Percentiles rank a stretch among this genome's conserved stretches.
Evolutionary conservation across 78 protist genomes (phyloP).

Genomic region (Tieghemostelium lacteum): DNA sequence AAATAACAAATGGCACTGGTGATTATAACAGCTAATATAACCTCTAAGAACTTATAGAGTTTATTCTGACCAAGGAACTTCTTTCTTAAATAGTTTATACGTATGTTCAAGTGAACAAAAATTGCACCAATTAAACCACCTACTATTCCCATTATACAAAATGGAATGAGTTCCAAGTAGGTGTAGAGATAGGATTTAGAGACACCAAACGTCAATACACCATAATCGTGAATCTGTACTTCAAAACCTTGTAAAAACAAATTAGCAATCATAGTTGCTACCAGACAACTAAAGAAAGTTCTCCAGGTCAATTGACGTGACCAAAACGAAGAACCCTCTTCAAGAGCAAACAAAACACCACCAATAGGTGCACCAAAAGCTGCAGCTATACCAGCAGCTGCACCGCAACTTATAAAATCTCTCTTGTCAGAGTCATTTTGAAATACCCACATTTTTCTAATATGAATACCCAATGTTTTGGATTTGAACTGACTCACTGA

Average conservation of each 20-base stretch:
- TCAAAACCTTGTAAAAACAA: conserved; percentile 61
- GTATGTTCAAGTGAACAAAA: conserved; percentile 54
- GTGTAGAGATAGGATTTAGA: conserved; percentile 52
- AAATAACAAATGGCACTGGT: conserved; percentile 34
- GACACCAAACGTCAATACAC: conserved; percentile 74
- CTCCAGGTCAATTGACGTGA: conserved; percentile 87
- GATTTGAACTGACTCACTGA: conserved; percentile 53
- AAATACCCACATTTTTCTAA: conserved; percentile 51
- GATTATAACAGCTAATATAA: neutral
- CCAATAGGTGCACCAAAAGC: conserved; percentile 96
- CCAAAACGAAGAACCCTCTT: conserved; percentile 92
- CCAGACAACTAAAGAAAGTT: conserved; percentile 82
- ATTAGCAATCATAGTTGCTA: conserved; percentile 60
- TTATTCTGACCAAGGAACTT: neutral
- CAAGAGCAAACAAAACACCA: conserved; percentile 92
- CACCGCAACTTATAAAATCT: conserved; percentile 92
- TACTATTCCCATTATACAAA: conserved; percentile 79
- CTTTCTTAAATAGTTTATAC: conserved; percentile 58
- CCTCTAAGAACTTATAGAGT: conserved; percentile 24
- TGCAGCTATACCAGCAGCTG: conserved; percentile 96
- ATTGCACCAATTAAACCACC: conserved; percentile 92
- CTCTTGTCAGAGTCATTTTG: conserved; percentile 84
- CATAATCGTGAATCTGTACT: conserved; percentile 60
- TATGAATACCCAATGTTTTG: conserved; percentile 36
- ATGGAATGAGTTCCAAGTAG: conserved; percentile 76